Base-by-base conservation (phyloP, 2,329 filamentous ascomycete genomes). In the Polychaeton citri region DNA sequence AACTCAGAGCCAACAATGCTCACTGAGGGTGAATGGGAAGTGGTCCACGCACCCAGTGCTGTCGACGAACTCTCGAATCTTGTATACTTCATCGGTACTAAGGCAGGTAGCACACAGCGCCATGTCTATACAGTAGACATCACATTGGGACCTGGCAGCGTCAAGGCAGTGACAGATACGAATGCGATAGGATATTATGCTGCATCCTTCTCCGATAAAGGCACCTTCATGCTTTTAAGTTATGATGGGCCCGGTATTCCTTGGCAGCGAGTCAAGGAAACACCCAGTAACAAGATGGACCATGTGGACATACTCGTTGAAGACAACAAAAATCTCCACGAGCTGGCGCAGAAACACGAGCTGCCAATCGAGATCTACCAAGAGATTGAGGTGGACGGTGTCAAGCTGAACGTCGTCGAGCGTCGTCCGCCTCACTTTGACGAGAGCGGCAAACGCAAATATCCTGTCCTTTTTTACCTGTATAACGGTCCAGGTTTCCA, bases 401-500 rank as follows among this genome's bases (percentile, higher is more conserved):
- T 81, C 47, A 72, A 77, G 13, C 61, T 83, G 12, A 76, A 81
- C 40, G 68, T 81, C 9, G 64, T 96, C 10, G 90, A 98, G 60
- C 80, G 86, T 19, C 81, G 85, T 1, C 90, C 90, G 5, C 81
- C 87, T 1, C 81, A 94, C 59, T 98, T 96, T 54, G 73, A 86
- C 55, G 66, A 75, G 13, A 48, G 42, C 30, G 43, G 42, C 18
- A 77, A 76, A 49, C 87, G 82, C 61, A 77, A 81, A 53, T 96
- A 98, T 49, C 90, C 90, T 0, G 86, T 98, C 1, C 72, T 98
- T 4, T 98, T 98, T 68, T 80, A 83, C 51, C 79, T 95, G 40
- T 98, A 98, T 64, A 88, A 84, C 17, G 90, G 90, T 0, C 90
- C 90, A 0, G 84, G 81, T n/a, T 95, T 86, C 13, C 92, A 98